These are phyloP conservation scores for Pythium utonaiense DNA, from an alignment of 352 stramenopile species.

Conservation along the genomic window DNA sequence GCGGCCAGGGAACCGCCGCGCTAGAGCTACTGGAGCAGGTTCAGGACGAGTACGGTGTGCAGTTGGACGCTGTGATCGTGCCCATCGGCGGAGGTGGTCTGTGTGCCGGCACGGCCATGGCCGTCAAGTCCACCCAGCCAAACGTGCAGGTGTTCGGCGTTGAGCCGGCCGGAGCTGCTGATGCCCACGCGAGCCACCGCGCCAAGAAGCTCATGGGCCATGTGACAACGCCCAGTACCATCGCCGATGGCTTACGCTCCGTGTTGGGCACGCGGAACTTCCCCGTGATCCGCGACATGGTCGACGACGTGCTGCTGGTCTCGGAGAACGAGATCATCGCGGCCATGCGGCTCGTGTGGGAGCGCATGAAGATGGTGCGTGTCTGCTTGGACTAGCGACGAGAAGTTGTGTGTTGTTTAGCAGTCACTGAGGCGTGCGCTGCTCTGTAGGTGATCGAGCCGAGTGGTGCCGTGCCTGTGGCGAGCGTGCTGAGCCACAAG, in stretches of 20 bases:
- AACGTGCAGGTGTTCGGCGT: conserved; percentile 67
- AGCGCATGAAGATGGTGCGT: conserved; percentile 86
- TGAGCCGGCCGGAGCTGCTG: conserved; percentile 58
- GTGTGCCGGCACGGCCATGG: conserved; percentile 76
- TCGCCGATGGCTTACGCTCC: conserved; percentile 75
- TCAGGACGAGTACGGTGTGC: conserved; percentile 33
- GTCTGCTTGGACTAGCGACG: too few species aligned
- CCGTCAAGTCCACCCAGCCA: conserved; percentile 50
- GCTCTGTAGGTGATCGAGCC: conserved; percentile 69
- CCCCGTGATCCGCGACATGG: conserved; percentile 83
- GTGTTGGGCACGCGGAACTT: conserved; percentile 79
- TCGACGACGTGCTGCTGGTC: conserved; percentile 87
- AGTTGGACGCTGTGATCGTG: conserved; percentile 82
- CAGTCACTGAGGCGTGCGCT: too few species aligned
- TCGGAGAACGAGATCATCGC: conserved; percentile 83
- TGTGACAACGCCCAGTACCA: conserved; percentile 40
- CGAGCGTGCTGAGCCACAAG: conserved; percentile 44
- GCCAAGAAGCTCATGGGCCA: conserved; percentile 42
- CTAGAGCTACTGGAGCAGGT: conserved; percentile 86
- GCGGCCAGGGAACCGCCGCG: conserved; percentile 88
- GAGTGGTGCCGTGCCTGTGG: conserved; percentile 51
- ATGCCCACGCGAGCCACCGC: conserved; percentile 49
- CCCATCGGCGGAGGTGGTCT: conserved; percentile 85
- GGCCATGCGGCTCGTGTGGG: conserved; percentile 84
- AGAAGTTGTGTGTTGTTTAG: too few species aligned